These are phyloP conservation scores for Drechslerella stenobrocha DNA, from an alignment of 2,329 filamentous ascomycete genomes.

Conservation along the genomic window DNA sequence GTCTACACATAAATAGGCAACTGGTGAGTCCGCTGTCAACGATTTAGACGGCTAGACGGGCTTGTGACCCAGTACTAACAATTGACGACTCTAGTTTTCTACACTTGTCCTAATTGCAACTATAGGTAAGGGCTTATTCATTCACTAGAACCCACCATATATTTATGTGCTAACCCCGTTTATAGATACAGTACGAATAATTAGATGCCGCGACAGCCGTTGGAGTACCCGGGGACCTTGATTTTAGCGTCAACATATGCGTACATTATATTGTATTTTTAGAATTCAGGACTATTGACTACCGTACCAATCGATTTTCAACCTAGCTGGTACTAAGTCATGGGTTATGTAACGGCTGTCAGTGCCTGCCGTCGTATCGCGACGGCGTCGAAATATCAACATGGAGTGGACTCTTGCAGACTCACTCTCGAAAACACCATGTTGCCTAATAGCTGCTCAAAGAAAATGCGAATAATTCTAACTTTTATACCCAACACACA, in stretches of 20 bases:
- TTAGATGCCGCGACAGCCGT: no score
- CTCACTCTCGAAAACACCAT: no score
- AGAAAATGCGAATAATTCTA: conserved; percentile 43
- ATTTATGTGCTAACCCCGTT: conserved; percentile 14
- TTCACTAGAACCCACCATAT: no score
- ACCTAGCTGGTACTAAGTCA: no score
- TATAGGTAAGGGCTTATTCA: conserved; percentile 20
- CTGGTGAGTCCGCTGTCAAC: conserved; percentile 44
- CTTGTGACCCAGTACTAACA: conserved; percentile 50
- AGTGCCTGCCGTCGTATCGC: no score
- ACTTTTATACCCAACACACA: no score
- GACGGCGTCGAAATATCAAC: no score
- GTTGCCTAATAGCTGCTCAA: no score
- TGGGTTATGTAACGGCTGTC: no score
- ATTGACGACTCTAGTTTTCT: conserved; percentile 29
- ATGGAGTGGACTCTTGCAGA: no score
- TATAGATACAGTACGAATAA: conserved; percentile 45
- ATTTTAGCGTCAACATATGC: not conserved
- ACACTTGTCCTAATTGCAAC: conserved; percentile 38
- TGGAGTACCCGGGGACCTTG: no score
- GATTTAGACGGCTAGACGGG: conserved; percentile 41
- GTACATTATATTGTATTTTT: not conserved
- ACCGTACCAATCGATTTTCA: no score
- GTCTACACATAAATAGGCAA: conserved; percentile 11
- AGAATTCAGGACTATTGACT: conserved; percentile 4